Base-by-base conservation (phyloP, 2,329 filamentous ascomycete genomes). In the Alternaria viburni region DNA sequence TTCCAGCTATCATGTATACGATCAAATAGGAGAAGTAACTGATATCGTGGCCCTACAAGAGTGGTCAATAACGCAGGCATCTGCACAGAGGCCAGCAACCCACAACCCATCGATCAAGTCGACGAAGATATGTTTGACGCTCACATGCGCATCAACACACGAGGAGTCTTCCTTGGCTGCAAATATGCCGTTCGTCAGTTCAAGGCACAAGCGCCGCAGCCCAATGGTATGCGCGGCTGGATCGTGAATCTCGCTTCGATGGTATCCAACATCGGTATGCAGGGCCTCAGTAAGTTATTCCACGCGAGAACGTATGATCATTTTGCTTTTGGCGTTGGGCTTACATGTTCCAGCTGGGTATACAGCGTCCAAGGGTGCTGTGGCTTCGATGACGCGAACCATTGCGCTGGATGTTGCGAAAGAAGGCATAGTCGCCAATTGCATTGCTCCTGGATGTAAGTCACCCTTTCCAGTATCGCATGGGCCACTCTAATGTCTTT, bases 291-390 rank as follows among this genome's bases (percentile, higher is more conserved):
- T 81, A 19, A 77, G 72, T 17, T 74, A 70, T 62, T 62, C 65
- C 50, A 68, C 17, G 5, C 25, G 12, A 19, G 9, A 32, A n/a
- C 6, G 9, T 12, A 45, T 1, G 23, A 44, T 25, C 0, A 30
- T 12, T 7, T 17, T 26, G 46, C 23, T 49, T 26, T 49, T 49
- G 15, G 23, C 46, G n/a, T 49, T 26, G 15, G 30, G 6, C 55
- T 55, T 6, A 62, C 26, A 12, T 12, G 19, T 7, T 15, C 47
- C 67, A 74, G 77, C 80, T 25, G 74, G 76, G 17, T 86, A 86
- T 67, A 82, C 81, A 57, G 81, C 83, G 3, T 81, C 78, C 45
- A 86, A 86, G 66, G 82, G 81, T 10, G 84, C 83, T 0, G 82
- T 84, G 7, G 74, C 81, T 10, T 75, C 80, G 45, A 74, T 86